Conservation (phyloP, 352 stramenopile species). For the Pythium aquatile region DNA sequence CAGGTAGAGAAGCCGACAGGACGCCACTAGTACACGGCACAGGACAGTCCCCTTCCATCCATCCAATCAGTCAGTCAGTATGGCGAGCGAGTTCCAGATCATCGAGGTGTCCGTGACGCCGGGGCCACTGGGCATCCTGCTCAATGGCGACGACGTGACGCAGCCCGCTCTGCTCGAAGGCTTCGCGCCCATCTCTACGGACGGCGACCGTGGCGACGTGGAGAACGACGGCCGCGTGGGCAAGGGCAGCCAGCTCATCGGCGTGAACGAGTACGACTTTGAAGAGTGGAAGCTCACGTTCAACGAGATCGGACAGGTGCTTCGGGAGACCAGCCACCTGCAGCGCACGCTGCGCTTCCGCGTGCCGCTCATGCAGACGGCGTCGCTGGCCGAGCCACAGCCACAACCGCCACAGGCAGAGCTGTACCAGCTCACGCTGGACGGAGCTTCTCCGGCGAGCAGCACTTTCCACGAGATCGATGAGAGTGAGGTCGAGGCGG, state of each 20-base stretch:
- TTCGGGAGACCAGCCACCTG: slow-evolving; percentile 58
- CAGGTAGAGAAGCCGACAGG: neutral
- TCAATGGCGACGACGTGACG: slow-evolving; percentile 41
- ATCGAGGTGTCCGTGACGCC: slow-evolving; percentile 50
- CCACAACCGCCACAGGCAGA: neutral
- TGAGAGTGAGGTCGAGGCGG: slow-evolving; percentile 28
- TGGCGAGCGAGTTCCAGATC: slow-evolving; percentile 23
- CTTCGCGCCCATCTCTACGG: slow-evolving; percentile 47
- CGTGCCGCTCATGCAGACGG: slow-evolving; percentile 27
- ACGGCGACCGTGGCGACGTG: slow-evolving; percentile 43
- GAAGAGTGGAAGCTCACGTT: slow-evolving; percentile 41
- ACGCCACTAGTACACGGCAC: no score
- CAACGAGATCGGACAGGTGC: slow-evolving; percentile 50
- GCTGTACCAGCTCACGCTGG: neutral
- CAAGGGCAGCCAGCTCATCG: slow-evolving; percentile 46
- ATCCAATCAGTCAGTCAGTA: neutral
- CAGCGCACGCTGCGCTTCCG: slow-evolving; percentile 46
- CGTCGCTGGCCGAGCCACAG: neutral
- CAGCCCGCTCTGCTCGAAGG: slow-evolving; percentile 54
- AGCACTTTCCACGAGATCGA: slow-evolving; percentile 31
- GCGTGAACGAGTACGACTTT: slow-evolving; percentile 67
- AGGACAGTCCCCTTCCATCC: neutral
- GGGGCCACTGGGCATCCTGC: slow-evolving; percentile 65
- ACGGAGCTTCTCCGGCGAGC: slow-evolving; percentile 8
- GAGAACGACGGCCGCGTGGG: slow-evolving; percentile 42